These are phyloP conservation scores for Metschnikowia cerradonensis DNA, from an alignment of 805 yeast species.

Conservation along the genomic window DNA sequence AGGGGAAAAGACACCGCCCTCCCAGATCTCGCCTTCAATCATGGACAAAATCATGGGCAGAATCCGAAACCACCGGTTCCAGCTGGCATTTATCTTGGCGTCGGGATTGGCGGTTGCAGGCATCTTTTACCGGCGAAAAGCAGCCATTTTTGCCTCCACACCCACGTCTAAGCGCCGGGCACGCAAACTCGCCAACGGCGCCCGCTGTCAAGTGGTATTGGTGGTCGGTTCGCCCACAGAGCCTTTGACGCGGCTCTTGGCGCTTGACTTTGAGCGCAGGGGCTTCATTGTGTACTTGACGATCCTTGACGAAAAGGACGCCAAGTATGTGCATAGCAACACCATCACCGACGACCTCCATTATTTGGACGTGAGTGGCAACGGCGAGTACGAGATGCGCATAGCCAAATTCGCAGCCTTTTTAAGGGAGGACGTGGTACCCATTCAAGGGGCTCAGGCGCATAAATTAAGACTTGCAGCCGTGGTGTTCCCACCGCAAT, in stretches of 20 bases:
- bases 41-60: background rate
- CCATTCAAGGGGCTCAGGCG: constrained; percentile 55
- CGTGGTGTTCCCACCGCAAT: constrained; percentile 65
- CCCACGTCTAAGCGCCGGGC: constrained; percentile 46
- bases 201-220: constrained; percentile 69
- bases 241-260: constrained; percentile 64
- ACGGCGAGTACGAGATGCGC: constrained; percentile 42
- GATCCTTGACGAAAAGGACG: constrained; percentile 58
- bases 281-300: constrained; percentile 82
- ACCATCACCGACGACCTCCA: constrained; percentile 69
- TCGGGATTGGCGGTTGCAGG: constrained; percentile 12
- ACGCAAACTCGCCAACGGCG: constrained; percentile 60
- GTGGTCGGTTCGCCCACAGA: constrained; percentile 75
- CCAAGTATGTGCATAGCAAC: constrained; percentile 44
- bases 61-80: constrained; percentile 3
- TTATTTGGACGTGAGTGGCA: constrained; percentile 53
- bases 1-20: background rate
- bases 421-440: constrained; percentile 51
- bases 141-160: constrained; percentile 6
- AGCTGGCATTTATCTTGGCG: constrained; percentile 4
- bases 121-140: constrained; percentile 4
- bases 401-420: constrained; percentile 46
- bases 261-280: constrained; percentile 69
- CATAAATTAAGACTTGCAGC: constrained; percentile 59
- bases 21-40: background rate